Evolutionary conservation across 192 early-diverging fungal genomes (phyloP).

Genomic region (Phycomyces blakesleeanus): DNA sequence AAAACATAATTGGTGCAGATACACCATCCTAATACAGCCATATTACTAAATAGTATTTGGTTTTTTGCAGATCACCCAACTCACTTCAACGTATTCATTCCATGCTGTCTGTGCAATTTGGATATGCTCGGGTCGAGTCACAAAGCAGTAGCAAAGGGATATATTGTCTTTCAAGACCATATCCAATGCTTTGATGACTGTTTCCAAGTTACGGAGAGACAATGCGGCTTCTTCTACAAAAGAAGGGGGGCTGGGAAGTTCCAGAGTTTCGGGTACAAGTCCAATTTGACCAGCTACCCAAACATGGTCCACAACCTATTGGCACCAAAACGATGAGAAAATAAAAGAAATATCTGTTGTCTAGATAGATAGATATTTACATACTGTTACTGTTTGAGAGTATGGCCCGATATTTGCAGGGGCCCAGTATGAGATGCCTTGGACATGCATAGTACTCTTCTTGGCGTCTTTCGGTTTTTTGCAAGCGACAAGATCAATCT

Average conservation of each 20-base stretch:
- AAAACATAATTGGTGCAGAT: conserved; percentile 43
- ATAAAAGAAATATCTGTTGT: too few species aligned
- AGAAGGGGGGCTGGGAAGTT: conserved; percentile 43
- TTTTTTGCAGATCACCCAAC: background rate
- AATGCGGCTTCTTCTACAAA: conserved; percentile 46
- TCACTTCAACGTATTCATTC: conserved; percentile 21
- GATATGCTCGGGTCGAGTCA: conserved; percentile 34
- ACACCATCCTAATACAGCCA: conserved; percentile 1
- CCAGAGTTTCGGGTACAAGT: conserved; percentile 60
- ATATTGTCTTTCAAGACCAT: conserved; percentile 35
- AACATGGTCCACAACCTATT: conserved; percentile 52
- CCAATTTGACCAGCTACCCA: conserved; percentile 81
- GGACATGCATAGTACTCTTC: conserved; percentile 71
- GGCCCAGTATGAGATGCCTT: conserved; percentile 86
- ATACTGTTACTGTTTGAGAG: conserved; percentile 65
- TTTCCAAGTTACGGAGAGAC: conserved; percentile 53
- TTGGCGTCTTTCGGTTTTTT: conserved; percentile 9
- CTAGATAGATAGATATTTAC: conserved; percentile 11
- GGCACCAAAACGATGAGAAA: background rate
- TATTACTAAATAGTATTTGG: background rate
- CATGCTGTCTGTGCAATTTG: conserved; percentile 36
- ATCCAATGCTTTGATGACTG: conserved; percentile 40
- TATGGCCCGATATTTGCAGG: conserved; percentile 89
- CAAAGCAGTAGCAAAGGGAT: conserved; percentile 57
- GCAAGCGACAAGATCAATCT: conserved; percentile 63